phyloP scores from a whole-genome alignment of 2,329 filamentous ascomycete genomes.

The Myriosclerotinia scirpicola region DNA sequence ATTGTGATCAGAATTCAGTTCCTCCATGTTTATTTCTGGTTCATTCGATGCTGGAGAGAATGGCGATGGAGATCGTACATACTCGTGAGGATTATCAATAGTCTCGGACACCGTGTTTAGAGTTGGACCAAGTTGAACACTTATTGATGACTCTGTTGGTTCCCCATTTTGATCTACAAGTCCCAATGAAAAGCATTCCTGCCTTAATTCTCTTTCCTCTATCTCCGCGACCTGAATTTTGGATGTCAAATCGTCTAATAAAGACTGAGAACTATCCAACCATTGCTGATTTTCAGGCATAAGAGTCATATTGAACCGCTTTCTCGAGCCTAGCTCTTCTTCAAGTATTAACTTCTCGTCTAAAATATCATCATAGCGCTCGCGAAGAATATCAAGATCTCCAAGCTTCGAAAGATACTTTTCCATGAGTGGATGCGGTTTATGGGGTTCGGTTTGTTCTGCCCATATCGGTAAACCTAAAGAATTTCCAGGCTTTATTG shows the following conservation, averaged over 20 bases:
- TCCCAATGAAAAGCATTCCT: conserved; percentile 27
- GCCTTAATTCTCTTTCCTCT: conserved; percentile 24
- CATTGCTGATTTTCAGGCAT: conserved; percentile 28
- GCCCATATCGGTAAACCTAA: accelerated
- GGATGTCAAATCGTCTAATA: conserved; percentile 16
- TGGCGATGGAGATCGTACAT: conserved; percentile 29
- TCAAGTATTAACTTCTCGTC: conserved; percentile 28
- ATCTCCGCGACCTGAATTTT: conserved; percentile 24
- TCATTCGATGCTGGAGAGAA: conserved; percentile 23
- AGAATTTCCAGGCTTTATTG: not conserved
- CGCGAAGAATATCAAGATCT: conserved; percentile 29
- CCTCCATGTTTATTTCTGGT: not conserved
- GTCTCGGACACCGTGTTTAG: conserved; percentile 9
- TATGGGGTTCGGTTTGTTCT: not conserved
- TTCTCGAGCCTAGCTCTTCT: conserved; percentile 22
- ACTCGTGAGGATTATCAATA: conserved; percentile 24
- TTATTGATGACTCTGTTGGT: conserved; percentile 25
- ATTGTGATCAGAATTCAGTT: conserved; percentile 8
- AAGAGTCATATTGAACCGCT: conserved; percentile 20
- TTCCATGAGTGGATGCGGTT: conserved; percentile 27
- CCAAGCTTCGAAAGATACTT: conserved; percentile 28
- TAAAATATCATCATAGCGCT: conserved; percentile 26
- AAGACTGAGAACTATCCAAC: conserved; percentile 27
- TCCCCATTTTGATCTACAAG: conserved; percentile 34
- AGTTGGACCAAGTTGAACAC: conserved; percentile 21